Percentiles rank a stretch among this genome's conserved stretches.
Evolutionary conservation across 331 rosid genomes (phyloP).

Genomic region (Acacia pycnantha): DNA sequence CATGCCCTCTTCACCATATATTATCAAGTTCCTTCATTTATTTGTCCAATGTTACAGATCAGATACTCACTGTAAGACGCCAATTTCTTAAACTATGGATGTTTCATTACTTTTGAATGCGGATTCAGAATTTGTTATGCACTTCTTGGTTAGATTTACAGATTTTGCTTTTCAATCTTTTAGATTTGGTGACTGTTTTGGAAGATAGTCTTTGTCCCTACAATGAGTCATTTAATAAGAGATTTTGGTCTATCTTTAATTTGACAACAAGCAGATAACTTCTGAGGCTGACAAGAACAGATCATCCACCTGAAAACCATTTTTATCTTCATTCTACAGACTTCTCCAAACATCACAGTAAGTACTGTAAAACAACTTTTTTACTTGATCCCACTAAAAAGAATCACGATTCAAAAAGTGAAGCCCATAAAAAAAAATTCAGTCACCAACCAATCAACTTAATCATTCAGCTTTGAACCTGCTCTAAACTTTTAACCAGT

Average conservation of each 20-base stretch:
- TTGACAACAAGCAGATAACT: slow-evolving; percentile 3
- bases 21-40: slow-evolving; percentile 24
- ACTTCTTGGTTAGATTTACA: slow-evolving; percentile 5
- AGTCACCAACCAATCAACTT: not conserved
- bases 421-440: not conserved
- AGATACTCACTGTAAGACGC: not conserved
- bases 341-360: not conserved
- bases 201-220: slow-evolving; percentile 12
- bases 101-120: not conserved
- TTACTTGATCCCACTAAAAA: not conserved
- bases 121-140: not conserved
- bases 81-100: not conserved
- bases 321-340: not conserved
- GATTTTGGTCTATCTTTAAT: not conserved
- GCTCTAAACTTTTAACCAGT: slow-evolving; percentile 5
- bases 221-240: not conserved
- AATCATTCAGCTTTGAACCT: not conserved
- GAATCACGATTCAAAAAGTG: not conserved
- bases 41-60: slow-evolving; percentile 5
- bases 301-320: not conserved
- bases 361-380: not conserved
- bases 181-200: slow-evolving; percentile 5
- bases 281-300: slow-evolving; percentile 1
- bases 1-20: slow-evolving; percentile 17
- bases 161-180: not conserved